Conservation (phyloP, 768 basidiomycete species). For the Phaeotremella fagi region DNA sequence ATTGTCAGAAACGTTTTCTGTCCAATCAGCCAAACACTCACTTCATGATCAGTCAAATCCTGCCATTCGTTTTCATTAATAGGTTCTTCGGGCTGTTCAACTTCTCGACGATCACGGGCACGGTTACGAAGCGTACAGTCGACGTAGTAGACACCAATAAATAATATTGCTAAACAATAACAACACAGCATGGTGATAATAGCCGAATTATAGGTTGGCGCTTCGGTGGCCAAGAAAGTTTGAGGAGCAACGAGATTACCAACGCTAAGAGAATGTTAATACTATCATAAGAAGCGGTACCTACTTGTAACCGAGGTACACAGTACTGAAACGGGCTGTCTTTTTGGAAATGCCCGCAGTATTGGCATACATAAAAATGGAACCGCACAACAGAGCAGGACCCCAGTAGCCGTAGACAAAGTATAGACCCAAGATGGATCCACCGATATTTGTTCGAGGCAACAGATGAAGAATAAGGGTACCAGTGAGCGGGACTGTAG, state of each 20-base stretch:
- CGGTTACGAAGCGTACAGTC: slow-evolving; percentile 26
- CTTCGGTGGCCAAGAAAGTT: slow-evolving; percentile 16
- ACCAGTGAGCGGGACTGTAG: slow-evolving; percentile 19
- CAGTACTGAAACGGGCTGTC: slow-evolving; percentile 2
- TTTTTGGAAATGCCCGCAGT: slow-evolving; percentile 19
- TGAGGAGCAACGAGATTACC: slow-evolving; percentile 1
- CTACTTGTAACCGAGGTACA: slow-evolving; percentile 17
- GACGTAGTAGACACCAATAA: slow-evolving; percentile 18
- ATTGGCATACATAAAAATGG: slow-evolving; percentile 7
- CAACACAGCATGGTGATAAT: slow-evolving; percentile 13
- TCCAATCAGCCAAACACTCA: background rate
- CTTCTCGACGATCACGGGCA: slow-evolving; percentile 25
- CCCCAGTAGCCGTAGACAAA: slow-evolving; percentile 39
- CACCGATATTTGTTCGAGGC: slow-evolving; percentile 29
- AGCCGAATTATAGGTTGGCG: slow-evolving; percentile 5
- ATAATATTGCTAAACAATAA: slow-evolving; percentile 11
- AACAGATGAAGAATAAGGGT: slow-evolving; percentile 32
- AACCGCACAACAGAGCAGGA: slow-evolving; percentile 1
- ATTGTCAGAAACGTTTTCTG: background rate
- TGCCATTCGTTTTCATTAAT: slow-evolving; percentile 27
- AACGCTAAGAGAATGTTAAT: background rate
- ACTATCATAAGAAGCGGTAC: no score
- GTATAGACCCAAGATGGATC: slow-evolving; percentile 29
- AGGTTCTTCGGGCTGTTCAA: slow-evolving; percentile 12
- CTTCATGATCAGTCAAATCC: slow-evolving; percentile 32